Base-by-base conservation (phyloP, 169 alveolate genomes). In the Plasmodium vinckei region DNA sequence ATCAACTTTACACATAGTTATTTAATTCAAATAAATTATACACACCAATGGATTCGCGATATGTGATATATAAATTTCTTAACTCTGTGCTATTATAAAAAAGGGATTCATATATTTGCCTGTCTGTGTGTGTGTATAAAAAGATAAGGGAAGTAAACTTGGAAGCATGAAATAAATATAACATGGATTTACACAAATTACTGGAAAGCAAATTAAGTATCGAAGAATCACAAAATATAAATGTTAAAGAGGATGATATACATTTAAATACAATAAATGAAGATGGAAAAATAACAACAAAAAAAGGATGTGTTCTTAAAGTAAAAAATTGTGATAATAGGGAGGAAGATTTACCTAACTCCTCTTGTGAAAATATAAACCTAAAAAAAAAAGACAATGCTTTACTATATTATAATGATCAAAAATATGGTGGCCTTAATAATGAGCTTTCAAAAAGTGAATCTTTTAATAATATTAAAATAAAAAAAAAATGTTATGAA, bases 81-180 rank as follows among this genome's bases (percentile, higher is more conserved):
- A 33, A 33, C 42, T 33, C 7, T 33, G 42, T 33, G 42, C 3
- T 33, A 33, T 33, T 33, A 33, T 33, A 33, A 33, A 33, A 33
- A 33, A 33, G 42, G 42, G 42, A 33, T 33, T 3, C 42, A 33
- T 33, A 33, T 33, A 39, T n/a, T 1, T 65, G 13, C 39, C 49
- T 65, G 13, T 65, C 49, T 27, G 15, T 33, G 59, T 65, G 56
- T 65, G 15, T 65, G 51, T 23, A 33, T n/a, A 17, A 57, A 57
- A 57, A 57, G 19, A 57, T 4, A 51, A 21, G 3, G 59, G 19
- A 51, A 51, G 6, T 13, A 3, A 15, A 5, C 59, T 13, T 57
- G 51, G 25, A 46, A 68, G 25, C 46, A 69, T 69, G 79, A 69
- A 47, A 69, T 69, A 69, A 69, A 69, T n/a, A 46, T 69, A 69